phyloP scores from a whole-genome alignment of 805 yeast species.

The Myxozyma sirexii region DNA sequence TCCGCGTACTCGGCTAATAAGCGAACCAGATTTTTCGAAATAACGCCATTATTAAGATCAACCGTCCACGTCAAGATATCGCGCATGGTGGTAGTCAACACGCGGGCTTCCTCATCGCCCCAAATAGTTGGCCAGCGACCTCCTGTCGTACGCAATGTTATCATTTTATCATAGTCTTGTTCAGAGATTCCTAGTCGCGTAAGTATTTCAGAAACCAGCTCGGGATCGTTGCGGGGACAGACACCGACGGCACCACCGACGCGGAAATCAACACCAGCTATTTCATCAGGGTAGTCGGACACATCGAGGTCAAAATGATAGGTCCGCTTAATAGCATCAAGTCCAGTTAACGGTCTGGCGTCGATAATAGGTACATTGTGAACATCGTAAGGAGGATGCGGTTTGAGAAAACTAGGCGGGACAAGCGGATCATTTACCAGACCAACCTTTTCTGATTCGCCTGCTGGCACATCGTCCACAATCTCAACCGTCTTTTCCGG shows the following conservation, averaged over 20 bases:
- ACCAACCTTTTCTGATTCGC: neutral
- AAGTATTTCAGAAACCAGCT: conserved; percentile 33
- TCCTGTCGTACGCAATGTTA: conserved; percentile 28
- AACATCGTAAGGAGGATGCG: conserved; percentile 37
- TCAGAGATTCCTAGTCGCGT: conserved; percentile 15
- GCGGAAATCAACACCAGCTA: conserved; percentile 37
- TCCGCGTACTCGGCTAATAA: conserved; percentile 32
- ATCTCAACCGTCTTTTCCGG: conserved; percentile 3
- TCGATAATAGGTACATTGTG: conserved; percentile 33
- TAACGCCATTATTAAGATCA: conserved; percentile 34
- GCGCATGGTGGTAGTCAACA: conserved; percentile 26
- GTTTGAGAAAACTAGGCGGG: conserved; percentile 35
- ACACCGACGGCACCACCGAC: conserved; percentile 40
- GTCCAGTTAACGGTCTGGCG: conserved; percentile 34
- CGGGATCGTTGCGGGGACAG: conserved; percentile 37
- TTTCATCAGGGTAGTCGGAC: conserved; percentile 36
- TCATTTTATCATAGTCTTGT: conserved; percentile 16
- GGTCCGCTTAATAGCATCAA: conserved; percentile 36
- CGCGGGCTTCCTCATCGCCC: conserved; percentile 37
- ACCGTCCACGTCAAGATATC: conserved; percentile 38
- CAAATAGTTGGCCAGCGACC: conserved; percentile 41
- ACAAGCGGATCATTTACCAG: neutral
- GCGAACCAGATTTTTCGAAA: conserved; percentile 35
- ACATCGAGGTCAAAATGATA: conserved; percentile 39
- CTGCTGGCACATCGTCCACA: neutral